Evolutionary conservation across 108 stramenopile genomes (phyloP).

Genomic region (Ochromonas danica): DNA sequence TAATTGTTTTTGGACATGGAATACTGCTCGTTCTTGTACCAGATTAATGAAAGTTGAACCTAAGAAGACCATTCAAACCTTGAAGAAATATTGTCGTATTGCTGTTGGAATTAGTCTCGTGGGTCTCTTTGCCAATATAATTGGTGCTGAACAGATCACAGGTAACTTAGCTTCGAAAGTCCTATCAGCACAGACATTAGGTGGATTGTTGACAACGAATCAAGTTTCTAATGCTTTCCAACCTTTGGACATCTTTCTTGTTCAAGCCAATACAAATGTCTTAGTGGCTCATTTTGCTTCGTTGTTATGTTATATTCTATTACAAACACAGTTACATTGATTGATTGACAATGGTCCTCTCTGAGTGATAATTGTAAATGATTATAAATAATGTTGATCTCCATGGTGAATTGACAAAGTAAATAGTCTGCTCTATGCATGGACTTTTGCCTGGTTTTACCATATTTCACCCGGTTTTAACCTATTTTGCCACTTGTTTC

Average conservation of each 20-base stretch:
- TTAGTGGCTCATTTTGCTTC: not conserved
- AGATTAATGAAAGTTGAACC: not conserved
- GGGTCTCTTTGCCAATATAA: not conserved
- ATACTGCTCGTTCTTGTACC: not conserved
- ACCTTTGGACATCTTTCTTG: not conserved
- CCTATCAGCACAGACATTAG: not conserved
- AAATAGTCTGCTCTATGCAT: too few species aligned
- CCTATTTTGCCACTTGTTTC: too few species aligned
- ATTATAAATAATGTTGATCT: too few species aligned
- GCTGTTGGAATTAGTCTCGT: not conserved
- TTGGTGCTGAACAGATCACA: not conserved
- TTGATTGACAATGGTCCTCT: too few species aligned
- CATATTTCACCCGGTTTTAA: too few species aligned
- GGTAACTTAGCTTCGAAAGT: not conserved
- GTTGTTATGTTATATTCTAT: not conserved
- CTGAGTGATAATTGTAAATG: too few species aligned
- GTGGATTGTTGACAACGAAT: not conserved
- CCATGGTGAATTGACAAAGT: too few species aligned
- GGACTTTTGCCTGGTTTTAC: too few species aligned
- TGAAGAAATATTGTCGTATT: not conserved
- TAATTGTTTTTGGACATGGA: not conserved
- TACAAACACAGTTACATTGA: constrained; percentile 1
- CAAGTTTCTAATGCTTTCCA: not conserved
- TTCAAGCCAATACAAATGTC: not conserved
- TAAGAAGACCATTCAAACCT: not conserved